These are phyloP conservation scores for Brassica cretica DNA, from an alignment of 345 rosid genomes.

Conservation along the genomic window DNA sequence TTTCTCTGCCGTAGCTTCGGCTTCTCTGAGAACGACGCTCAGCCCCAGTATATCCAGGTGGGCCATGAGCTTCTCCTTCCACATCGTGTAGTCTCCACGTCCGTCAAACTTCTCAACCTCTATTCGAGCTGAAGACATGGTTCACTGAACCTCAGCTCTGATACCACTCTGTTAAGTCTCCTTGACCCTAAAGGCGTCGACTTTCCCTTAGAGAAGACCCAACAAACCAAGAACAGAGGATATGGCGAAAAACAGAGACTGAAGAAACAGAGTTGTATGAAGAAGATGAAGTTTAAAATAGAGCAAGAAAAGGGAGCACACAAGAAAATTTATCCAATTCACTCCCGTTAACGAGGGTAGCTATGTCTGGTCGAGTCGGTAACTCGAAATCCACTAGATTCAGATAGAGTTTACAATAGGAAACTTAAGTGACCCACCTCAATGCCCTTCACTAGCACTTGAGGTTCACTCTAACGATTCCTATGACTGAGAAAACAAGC, in stretches of 20 bases:
- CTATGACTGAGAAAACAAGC: too few species aligned
- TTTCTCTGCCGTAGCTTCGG: accelerated
- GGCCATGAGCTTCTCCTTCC: neutral
- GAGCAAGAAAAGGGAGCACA: too few species aligned
- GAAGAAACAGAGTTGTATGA: too few species aligned
- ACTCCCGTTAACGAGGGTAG: too few species aligned
- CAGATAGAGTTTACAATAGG: neutral
- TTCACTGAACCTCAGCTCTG: neutral
- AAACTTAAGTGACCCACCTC: neutral
- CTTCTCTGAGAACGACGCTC: neutral
- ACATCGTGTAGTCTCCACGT: neutral
- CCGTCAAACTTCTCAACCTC: slow-evolving; percentile 6
- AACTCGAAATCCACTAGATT: neutral
- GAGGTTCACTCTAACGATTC: neutral
- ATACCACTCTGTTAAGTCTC: neutral
- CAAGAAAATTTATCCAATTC: too few species aligned
- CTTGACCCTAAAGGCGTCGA: too few species aligned
- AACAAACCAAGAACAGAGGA: too few species aligned
- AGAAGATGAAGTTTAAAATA: too few species aligned
- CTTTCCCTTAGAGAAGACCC: too few species aligned
- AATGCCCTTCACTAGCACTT: neutral
- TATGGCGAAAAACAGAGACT: too few species aligned
- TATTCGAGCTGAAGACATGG: neutral
- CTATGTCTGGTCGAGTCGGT: too few species aligned
- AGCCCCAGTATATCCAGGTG: neutral